Evolutionary conservation across 257 asterid genomes (phyloP).

Genomic region (Agastache rugosa): DNA sequence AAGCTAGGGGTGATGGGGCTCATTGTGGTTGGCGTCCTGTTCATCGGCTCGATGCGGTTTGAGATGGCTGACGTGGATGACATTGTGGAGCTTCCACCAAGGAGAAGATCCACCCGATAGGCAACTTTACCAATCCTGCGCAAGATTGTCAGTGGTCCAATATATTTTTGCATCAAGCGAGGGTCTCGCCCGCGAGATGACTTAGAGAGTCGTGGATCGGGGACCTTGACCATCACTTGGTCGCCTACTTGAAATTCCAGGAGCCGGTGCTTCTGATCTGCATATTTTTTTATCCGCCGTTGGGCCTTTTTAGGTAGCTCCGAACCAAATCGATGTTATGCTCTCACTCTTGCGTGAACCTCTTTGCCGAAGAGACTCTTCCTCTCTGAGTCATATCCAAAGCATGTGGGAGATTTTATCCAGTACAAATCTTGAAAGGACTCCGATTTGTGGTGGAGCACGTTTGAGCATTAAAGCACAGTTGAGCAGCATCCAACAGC

Average conservation of each 20-base stretch:
- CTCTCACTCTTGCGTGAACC: too few relatives aligned
- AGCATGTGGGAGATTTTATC: background rate
- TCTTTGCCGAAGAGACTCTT: background rate
- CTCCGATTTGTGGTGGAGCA: background rate
- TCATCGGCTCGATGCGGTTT: background rate
- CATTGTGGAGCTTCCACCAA: too few relatives aligned
- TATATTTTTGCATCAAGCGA: too few relatives aligned
- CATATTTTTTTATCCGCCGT: background rate
- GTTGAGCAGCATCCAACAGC: background rate
- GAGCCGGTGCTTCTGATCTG: background rate
- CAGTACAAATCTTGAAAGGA: too few relatives aligned
- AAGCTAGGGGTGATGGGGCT: background rate
- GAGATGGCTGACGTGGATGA: background rate
- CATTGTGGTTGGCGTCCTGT: background rate
- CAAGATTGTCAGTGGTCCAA: too few relatives aligned
- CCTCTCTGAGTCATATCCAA: background rate
- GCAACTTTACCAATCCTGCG: too few relatives aligned
- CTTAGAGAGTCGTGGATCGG: too few relatives aligned
- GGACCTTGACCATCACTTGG: too few relatives aligned
- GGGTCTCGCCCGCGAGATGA: too few relatives aligned
- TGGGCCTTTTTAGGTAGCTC: background rate
- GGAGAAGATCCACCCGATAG: too few relatives aligned
- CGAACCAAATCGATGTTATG: background rate
- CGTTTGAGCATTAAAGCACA: background rate
- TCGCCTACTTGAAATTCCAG: too few relatives aligned